A percentile compares a stretch with the other conserved stretches of the same genome.
phyloP scores from a whole-genome alignment of 1,139 yeast genomes.

The Diutina ranongensis region DNA sequence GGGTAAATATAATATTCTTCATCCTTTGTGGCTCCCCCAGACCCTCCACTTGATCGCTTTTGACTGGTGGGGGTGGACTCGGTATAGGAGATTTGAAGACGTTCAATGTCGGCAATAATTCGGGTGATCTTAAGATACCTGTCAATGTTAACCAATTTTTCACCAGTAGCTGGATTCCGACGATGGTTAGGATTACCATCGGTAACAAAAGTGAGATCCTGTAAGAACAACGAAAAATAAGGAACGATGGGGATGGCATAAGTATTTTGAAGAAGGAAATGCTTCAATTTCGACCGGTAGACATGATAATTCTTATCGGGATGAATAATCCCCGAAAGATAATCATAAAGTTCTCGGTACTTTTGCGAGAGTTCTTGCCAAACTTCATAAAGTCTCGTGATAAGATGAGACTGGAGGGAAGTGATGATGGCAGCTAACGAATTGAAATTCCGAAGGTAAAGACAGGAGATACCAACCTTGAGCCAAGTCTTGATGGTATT shows the following conservation, averaged over 20 bases:
- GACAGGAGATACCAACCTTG: constrained; percentile 71
- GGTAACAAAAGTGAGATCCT: constrained; percentile 76
- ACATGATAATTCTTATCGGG: constrained; percentile 77
- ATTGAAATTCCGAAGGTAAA: constrained; percentile 72
- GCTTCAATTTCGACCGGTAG: constrained; percentile 58
- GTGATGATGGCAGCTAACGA: constrained; percentile 83
- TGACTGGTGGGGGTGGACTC: background rate
- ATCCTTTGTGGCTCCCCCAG: background rate
- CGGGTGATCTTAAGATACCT: constrained; percentile 67
- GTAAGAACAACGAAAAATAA: constrained; percentile 70
- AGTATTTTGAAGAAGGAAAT: constrained; percentile 40
- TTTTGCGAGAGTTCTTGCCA: constrained; percentile 63
- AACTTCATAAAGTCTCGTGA: constrained; percentile 52
- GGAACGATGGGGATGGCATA: constrained; percentile 70
- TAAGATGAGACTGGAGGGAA: constrained; percentile 69
- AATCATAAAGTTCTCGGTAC: constrained; percentile 53
- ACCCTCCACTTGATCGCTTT: background rate
- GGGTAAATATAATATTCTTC: constrained; percentile 27
- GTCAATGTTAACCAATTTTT: constrained; percentile 67
- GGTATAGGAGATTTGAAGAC: constrained; percentile 55
- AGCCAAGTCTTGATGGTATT: constrained; percentile 71
- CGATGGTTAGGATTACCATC: constrained; percentile 72
- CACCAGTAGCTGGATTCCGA: constrained; percentile 10
- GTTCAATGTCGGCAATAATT: constrained; percentile 68
- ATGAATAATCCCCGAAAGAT: constrained; percentile 59